Percentiles rank a stretch among this genome's conserved stretches.
Conservation (phyloP, 2,329 filamentous ascomycete species). For the Talaromyces sp. region DNA sequence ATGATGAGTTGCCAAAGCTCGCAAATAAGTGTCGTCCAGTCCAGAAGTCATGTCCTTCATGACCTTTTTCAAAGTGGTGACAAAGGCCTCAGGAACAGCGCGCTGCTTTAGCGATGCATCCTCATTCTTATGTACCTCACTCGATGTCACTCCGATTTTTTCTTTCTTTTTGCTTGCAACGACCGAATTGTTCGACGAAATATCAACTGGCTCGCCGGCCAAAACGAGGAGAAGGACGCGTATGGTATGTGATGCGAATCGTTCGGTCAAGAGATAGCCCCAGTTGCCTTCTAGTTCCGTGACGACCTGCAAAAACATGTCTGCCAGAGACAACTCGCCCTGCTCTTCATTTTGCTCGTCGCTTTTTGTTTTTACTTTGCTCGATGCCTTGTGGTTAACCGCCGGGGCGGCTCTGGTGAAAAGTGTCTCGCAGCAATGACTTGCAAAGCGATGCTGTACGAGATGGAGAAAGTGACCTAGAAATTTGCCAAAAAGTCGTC, state of each 20-base stretch:
- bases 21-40: conserved; percentile 72
- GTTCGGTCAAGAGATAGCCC: conserved; percentile 76
- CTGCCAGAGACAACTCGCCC: conserved; percentile 63
- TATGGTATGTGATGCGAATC: conserved; percentile 84
- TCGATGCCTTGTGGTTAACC: conserved; percentile 64
- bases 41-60: conserved; percentile 68
- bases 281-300: conserved; percentile 84
- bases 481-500: conserved; percentile 79
- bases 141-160: conserved; percentile 58
- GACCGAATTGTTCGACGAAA: conserved; percentile 62
- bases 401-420: conserved; percentile 77
- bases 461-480: conserved; percentile 80
- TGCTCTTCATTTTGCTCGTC: conserved; percentile 40
- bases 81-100: conserved; percentile 73
- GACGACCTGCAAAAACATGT: conserved; percentile 73
- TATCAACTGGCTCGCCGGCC: conserved; percentile 72
- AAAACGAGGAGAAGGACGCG: conserved; percentile 80
- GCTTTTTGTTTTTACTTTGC: conserved; percentile 34
- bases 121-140: conserved; percentile 46
- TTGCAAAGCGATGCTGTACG: conserved; percentile 91
- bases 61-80: conserved; percentile 70
- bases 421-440: conserved; percentile 92
- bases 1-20: conserved; percentile 78
- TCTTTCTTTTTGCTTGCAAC: conserved; percentile 92
- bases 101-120: conserved; percentile 37